Base-by-base conservation (phyloP, 768 basidiomycete species). In the Macrolepiota albuminosa region DNA sequence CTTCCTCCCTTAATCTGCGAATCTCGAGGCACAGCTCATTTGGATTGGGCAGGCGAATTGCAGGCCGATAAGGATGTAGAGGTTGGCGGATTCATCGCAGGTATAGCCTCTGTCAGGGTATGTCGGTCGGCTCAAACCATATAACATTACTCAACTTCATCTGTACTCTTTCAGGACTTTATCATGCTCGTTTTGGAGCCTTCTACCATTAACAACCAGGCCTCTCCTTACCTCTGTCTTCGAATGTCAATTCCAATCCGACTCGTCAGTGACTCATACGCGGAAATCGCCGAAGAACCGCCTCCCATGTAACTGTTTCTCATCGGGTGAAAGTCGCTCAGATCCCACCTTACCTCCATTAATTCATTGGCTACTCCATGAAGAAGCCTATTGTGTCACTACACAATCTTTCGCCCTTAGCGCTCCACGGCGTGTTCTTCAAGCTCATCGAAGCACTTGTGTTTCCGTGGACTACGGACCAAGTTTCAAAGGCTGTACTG, bases 31-130 rank as follows among this genome's bases (percentile, higher is more conserved):
- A 66, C 11, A 71, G 69, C 48, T 36, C 73, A 79, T 61, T 70
- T 88, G 4, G 85, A 88, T 63, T 89, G 86, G 80, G 82, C 82
- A 61, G 87, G 86, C 10, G 78, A 81, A 59, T 60, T 88, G 14
- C 67, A 66, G 39, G 72, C 75, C 47, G 63, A 69, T n/a, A 65
- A 73, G 24, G 71, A 78, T 46, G 69, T 80, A 43, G 69, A 68
- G 0, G 72, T 73, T 45, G 79, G 81, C 31, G 72, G 80, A 5
- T 88, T 88, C 69, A 66, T 59, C 34, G 75, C 78, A 3, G 76
- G 69, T n/a, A 74, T 76, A 40, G 68, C 84, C 4, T 62, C 71
- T 8, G 75, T 80, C 45, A 78, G 78, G 70, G 80, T 78, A 59
- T 66, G 73, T 54, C 50, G n/a, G 6, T 51, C 7, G 40, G 42